These are phyloP conservation scores for Amaranthus hypochondriacus DNA, from an alignment of 148 eudicot species.

Conservation along the genomic window DNA sequence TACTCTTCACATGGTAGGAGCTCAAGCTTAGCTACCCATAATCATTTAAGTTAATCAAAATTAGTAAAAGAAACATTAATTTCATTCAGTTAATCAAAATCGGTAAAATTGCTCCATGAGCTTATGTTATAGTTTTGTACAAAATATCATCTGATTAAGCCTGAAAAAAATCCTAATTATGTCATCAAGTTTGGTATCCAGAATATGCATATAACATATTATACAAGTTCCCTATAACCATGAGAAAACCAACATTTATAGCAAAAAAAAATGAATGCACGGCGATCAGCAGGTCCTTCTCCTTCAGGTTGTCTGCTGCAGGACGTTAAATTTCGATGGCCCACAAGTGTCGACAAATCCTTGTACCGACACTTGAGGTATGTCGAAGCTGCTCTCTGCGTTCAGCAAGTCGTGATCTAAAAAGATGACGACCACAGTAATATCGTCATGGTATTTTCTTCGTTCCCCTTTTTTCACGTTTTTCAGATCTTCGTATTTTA, in stretches of 20 bases:
- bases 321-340: slow-evolving; percentile 42
- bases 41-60: no score
- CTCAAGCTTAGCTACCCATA: no score
- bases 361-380: slow-evolving; percentile 43
- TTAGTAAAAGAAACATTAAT: no score
- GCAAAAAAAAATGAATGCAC: slow-evolving; percentile 16
- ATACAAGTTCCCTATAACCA: neutral
- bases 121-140: slow-evolving; percentile 13
- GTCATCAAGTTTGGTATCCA: slow-evolving; percentile 8
- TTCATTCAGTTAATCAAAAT: slow-evolving; percentile 14
- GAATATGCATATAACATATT: slow-evolving; percentile 3
- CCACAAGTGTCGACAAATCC: slow-evolving; percentile 44
- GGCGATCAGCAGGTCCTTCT: slow-evolving; percentile 21
- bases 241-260: slow-evolving; percentile 6
- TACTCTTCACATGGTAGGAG: no score
- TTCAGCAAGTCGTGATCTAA: slow-evolving; percentile 42
- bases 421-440: slow-evolving; percentile 58
- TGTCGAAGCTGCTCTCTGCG: neutral
- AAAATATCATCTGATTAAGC: slow-evolving; percentile 20
- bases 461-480: slow-evolving; percentile 39
- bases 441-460: slow-evolving; percentile 61
- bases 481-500: slow-evolving; percentile 37
- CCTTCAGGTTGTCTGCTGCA: slow-evolving; percentile 33
- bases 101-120: slow-evolving; percentile 8
- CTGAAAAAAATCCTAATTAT: neutral